phyloP scores from a whole-genome alignment of 352 stramenopile species.

The Stramenopiles sp. region DNA sequence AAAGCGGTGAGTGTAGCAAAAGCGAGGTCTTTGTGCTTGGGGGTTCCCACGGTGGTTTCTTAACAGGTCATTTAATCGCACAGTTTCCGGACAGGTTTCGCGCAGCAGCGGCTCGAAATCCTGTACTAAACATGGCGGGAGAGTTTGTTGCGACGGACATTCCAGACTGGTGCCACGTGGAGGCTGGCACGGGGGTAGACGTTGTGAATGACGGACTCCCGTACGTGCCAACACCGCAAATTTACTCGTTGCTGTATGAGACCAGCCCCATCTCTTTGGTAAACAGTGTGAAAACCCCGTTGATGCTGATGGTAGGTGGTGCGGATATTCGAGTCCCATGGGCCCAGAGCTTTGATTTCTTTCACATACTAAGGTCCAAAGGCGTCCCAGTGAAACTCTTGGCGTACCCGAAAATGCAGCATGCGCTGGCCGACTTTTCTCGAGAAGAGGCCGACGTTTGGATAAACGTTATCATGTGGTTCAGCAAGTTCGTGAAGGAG shows the following conservation, averaged over 20 bases:
- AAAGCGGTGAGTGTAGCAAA: constrained; percentile 28
- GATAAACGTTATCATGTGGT: background rate
- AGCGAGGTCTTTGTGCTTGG: constrained; percentile 66
- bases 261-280: background rate
- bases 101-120: constrained; percentile 54
- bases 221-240: background rate
- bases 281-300: background rate
- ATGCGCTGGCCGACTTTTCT: background rate
- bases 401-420: background rate
- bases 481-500: background rate
- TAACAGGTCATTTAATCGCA: constrained; percentile 67
- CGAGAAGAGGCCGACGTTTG: background rate
- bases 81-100: constrained; percentile 83
- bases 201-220: background rate
- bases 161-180: constrained; percentile 74
- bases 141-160: constrained; percentile 85
- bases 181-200: constrained; percentile 48
- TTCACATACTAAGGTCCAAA: background rate
- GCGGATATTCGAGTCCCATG: background rate
- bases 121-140: constrained; percentile 73
- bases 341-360: background rate
- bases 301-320: background rate
- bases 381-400: background rate
- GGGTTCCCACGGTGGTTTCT: constrained; percentile 80
- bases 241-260: background rate